These are phyloP conservation scores for Ogataea neopini DNA, from an alignment of 805 yeast species.

Conservation along the genomic window DNA sequence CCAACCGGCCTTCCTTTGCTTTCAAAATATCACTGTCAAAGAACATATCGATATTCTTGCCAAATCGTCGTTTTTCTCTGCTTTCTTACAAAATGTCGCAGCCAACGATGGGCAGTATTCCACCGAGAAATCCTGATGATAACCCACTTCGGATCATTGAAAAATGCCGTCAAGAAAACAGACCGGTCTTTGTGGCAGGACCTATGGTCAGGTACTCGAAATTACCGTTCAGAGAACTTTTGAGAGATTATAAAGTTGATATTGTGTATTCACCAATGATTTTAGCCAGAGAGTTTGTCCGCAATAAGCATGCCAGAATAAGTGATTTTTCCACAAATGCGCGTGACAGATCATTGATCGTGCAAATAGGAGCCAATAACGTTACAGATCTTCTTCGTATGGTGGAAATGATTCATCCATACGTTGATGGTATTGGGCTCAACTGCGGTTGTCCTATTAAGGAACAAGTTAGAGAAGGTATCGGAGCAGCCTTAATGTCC, in stretches of 20 bases:
- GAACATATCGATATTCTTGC: neutral
- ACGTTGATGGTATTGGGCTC: constrained; percentile 89
- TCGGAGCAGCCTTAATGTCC: constrained; percentile 93
- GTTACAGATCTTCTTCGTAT: constrained; percentile 78
- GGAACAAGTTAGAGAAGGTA: constrained; percentile 93
- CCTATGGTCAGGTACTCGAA: constrained; percentile 98
- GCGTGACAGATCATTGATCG: constrained; percentile 69
- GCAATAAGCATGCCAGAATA: constrained; percentile 76
- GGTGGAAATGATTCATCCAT: constrained; percentile 86
- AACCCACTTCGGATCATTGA: constrained; percentile 55
- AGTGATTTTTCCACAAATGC: constrained; percentile 84
- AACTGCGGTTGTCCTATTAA: constrained; percentile 98
- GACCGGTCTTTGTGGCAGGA: constrained; percentile 73
- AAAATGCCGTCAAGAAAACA: constrained; percentile 44
- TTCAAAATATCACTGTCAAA: neutral
- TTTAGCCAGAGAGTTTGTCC: constrained; percentile 88
- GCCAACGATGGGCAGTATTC: constrained; percentile 21
- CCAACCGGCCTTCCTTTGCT: neutral
- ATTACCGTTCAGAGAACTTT: constrained; percentile 82
- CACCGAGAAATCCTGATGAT: constrained; percentile 43
- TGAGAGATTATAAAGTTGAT: constrained; percentile 72
- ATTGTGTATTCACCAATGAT: constrained; percentile 96
- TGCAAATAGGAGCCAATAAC: constrained; percentile 90
- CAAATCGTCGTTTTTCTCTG: neutral
- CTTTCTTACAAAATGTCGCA: constrained; percentile 1